Conservation (phyloP, 1,284 basidiomycete species). For the Entoloma clypeatum region DNA sequence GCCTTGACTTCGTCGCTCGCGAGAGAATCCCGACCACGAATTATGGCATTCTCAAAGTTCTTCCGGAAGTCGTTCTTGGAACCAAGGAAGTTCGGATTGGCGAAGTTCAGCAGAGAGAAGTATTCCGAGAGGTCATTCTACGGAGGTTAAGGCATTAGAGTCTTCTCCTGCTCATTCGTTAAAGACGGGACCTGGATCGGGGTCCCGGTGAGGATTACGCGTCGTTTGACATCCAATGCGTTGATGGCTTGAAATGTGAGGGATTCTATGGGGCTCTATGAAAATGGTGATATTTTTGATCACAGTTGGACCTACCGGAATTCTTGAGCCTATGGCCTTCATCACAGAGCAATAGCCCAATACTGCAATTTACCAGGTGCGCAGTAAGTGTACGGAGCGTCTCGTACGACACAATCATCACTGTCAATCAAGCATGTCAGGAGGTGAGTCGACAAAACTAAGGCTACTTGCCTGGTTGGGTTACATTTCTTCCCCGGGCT, state of each 20-base stretch:
- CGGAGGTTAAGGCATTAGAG: not conserved
- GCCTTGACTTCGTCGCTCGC: conserved; percentile 84
- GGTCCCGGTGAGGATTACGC: conserved; percentile 95
- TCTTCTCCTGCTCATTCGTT: not conserved
- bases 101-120: conserved; percentile 94
- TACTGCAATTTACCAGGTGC: conserved; percentile 74
- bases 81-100: conserved; percentile 94
- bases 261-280: conserved; percentile 54
- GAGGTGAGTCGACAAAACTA: not conserved
- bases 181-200: conserved; percentile 75
- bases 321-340: conserved; percentile 99
- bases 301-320: conserved; percentile 56
- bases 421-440: conserved; percentile 38
- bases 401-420: conserved; percentile 99
- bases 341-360: conserved; percentile 92
- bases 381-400: conserved; percentile 82
- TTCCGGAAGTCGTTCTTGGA: conserved; percentile 92
- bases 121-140: conserved; percentile 97
- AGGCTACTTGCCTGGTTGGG: conserved; percentile 72
- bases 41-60: conserved; percentile 94
- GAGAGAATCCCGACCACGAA: conserved; percentile 89
- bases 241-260: conserved; percentile 88
- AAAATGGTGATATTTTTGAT: not conserved
- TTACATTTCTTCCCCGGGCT: conserved; percentile 81
- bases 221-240: conserved; percentile 83